Evolutionary conservation across 345 rosid species (phyloP), one percentile per base, ranked within the genome.

Genomic region (Citrus reticulata): DNA sequence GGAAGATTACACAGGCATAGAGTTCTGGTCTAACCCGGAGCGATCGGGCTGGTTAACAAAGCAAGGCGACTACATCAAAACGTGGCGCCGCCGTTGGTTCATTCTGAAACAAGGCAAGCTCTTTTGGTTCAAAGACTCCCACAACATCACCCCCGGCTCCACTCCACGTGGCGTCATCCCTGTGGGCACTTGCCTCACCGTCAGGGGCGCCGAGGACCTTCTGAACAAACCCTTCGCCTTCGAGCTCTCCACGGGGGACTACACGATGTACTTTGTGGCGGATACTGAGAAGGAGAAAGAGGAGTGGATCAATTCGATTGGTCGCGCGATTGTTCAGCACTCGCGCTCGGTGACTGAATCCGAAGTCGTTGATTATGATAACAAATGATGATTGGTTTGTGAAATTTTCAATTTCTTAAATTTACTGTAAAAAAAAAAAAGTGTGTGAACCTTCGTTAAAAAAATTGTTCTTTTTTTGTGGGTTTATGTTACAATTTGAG

Each of bases 61-160:
- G 85, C 97, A 92, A 81, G 94, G 98, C 34, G 95, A 94, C 76
- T 91, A 94, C 86, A 88, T 94, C 80, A 89, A 85, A 81, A 94
- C 94, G 49, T 94, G 98, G 98, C 93, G 97, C 29, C 88, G 94
- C 61, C 95, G 97, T 64, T 92, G 98, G 98, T 91, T 92, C 83
- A 85, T 93, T 20, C 85, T 93, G 72, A 93, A 93, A 67, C 91
- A 85, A 81, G 95, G 98, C 30, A 92, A 89, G 88, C 92, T 93
- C 35, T 86, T 93, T 34, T 92, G 98, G 98, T 93, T 93, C 84
- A 92, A 91, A 80, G 95, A 93, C 35, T 63, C 93, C 64, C 55
- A 77, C 37, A 73, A 76, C 77, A 84, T 81, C 73, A 78, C 72
- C 22, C 94, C 87, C 9, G 83, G 76, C 75, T 88, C 94, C 35